Base-by-base conservation (phyloP, 352 stramenopile species). In the Phytophthora parvispora region DNA sequence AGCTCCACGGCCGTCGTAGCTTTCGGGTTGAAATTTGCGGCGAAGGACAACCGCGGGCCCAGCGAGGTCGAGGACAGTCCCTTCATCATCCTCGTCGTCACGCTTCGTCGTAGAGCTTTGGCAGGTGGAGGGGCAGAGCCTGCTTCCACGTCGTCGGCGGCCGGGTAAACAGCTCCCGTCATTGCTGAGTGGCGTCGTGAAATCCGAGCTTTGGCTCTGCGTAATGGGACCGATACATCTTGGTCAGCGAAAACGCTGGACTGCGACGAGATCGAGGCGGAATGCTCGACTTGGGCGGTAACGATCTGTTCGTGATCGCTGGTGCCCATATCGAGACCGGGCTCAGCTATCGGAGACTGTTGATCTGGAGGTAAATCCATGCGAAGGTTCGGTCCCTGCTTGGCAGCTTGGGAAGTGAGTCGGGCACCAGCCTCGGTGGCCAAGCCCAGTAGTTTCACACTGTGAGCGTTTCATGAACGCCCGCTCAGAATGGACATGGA, bases 91-190 rank as follows among this genome's bases (percentile, higher is more conserved):
- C 47, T 24, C 4, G 47, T 54, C 24, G 47, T 31, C 25, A 55
- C 8, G 27, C 48, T 55, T 55, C 48, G 48, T 18, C 48, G 48
- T 16, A 55, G 18, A 55, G 16, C 13, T 52, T 52, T 52, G 24
- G 13, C 24, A 1, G 45, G 13, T 12, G 24, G 45, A 22, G 16
- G 45, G n/a, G 3, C 45, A 25, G 24, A 6, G 9, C 10, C 45
- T 12, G 9, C 45, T 5, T 52, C 45, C 10, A 4, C 15, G 40
- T 18, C 5, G 8, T 16, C 40, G 8, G n/a, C n/a, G 40, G 7
- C 20, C 40, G 40, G 40, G n/a, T 48, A 25, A 25, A 25, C 40
- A 2, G 9, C 40, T 13, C 40, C 40, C n/a, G n/a, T 48, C 40
- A 48, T 48, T 10, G 40, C 13, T 48, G 40, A 48, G 20, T 48